A percentile compares a stretch with the other conserved stretches of the same genome.
phyloP scores from a whole-genome alignment of 345 rosid species.

The Xanthoceras sorbifolium region DNA sequence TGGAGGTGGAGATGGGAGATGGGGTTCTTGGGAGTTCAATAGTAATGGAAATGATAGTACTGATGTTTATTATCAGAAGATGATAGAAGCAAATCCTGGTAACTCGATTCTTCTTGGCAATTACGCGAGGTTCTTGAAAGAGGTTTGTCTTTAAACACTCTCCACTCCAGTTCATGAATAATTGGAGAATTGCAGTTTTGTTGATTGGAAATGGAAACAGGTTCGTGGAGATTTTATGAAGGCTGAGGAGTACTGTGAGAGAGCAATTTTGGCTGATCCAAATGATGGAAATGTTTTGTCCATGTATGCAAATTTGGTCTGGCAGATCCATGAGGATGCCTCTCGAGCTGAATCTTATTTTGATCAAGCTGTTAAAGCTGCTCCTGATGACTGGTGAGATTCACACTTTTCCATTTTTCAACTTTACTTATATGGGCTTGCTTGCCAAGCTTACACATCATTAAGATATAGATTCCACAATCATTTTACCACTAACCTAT shows the following conservation, averaged over 20 bases:
- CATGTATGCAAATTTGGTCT: conserved; percentile 79
- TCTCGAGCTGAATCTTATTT: conserved; percentile 76
- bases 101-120: conserved; percentile 75
- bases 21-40: conserved; percentile 39
- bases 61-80: conserved; percentile 65
- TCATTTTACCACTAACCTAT: too few species aligned
- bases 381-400: conserved; percentile 81
- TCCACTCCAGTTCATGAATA: too few species aligned
- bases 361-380: conserved; percentile 74
- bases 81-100: conserved; percentile 89
- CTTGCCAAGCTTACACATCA: too few species aligned
- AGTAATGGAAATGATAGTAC: conserved; percentile 40
- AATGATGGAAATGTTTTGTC: conserved; percentile 75
- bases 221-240: conserved; percentile 58
- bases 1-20: conserved; percentile 36
- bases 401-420: background rate
- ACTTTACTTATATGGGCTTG: too few species aligned
- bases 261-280: conserved; percentile 69
- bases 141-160: conserved; percentile 13
- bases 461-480: too few species aligned
- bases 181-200: too few species aligned
- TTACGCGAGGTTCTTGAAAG: conserved; percentile 87
- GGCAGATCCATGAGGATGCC: conserved; percentile 70
- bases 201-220: conserved; percentile 41
- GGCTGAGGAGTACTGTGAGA: conserved; percentile 84